These are phyloP conservation scores for Jaapia argillacea DNA, from an alignment of 768 basidiomycete genomes.

Conservation along the genomic window DNA sequence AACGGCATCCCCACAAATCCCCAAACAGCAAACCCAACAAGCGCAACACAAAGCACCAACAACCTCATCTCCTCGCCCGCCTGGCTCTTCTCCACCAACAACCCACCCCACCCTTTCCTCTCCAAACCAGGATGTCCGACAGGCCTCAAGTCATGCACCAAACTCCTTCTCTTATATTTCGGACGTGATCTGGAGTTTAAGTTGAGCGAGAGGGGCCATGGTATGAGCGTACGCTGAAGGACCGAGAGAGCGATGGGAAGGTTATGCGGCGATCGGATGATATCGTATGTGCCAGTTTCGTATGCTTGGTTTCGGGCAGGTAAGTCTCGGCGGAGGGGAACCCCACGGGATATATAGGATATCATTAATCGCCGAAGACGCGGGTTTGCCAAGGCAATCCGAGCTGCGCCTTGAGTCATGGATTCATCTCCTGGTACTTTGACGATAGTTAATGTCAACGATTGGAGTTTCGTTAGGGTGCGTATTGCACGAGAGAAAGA, in stretches of 20 bases:
- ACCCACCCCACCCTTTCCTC: constrained; percentile 27
- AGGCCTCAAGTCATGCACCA: constrained; percentile 21
- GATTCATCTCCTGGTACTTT: constrained; percentile 55
- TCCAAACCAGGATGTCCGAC: constrained; percentile 26
- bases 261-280: constrained; percentile 53
- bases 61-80: constrained; percentile 65
- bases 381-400: constrained; percentile 57
- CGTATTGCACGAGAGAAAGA: constrained; percentile 54
- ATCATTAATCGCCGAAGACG: constrained; percentile 56
- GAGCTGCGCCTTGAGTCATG: constrained; percentile 45
- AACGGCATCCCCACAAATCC: too few relatives aligned
- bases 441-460: constrained; percentile 54
- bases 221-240: constrained; percentile 24
- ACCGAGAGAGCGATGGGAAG: constrained; percentile 46
- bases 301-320: constrained; percentile 22
- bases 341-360: constrained; percentile 45
- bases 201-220: constrained; percentile 25
- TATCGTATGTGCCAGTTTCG: constrained; percentile 43
- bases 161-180: constrained; percentile 15
- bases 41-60: constrained; percentile 40
- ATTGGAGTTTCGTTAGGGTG: constrained; percentile 51
- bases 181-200: too few relatives aligned
- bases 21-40: constrained; percentile 41
- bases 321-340: constrained; percentile 38
- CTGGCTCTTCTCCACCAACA: constrained; percentile 45